Conservation (phyloP, 495 filamentous ascomycete species). For the Trichoderma erinaceum region DNA sequence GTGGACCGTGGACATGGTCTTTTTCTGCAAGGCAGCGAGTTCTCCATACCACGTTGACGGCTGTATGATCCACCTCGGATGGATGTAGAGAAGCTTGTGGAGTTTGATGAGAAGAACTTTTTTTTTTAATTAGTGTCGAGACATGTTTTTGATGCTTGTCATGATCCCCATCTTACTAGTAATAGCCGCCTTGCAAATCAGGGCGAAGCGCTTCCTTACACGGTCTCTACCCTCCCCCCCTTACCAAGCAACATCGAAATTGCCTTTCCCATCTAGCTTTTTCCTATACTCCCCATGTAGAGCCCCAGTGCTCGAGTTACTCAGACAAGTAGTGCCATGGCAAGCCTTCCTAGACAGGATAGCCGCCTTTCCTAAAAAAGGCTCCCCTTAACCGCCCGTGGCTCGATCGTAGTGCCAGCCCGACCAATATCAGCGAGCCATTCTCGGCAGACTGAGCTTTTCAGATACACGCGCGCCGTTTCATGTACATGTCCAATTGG, state of each 20-base stretch:
- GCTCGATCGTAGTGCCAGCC: not conserved
- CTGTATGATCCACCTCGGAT: not conserved
- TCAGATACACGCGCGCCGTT: conserved; percentile 15
- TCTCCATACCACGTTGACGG: not conserved
- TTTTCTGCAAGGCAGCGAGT: not conserved
- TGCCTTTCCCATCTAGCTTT: not conserved
- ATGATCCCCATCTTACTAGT: not conserved
- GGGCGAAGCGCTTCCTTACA: not conserved
- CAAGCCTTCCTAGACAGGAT: not conserved
- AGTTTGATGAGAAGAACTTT: not conserved
- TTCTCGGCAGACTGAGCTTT: not conserved
- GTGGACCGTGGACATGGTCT: not conserved
- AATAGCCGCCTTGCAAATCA: not conserved
- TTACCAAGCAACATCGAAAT: too few relatives aligned
- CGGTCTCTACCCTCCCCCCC: not conserved
- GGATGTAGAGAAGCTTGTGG: not conserved
- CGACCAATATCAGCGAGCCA: conserved; percentile 16
- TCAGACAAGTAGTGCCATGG: not conserved
- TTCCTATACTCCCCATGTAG: not conserved
- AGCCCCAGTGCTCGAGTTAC: not conserved
- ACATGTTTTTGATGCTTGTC: too few relatives aligned
- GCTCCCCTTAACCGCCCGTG: not conserved
- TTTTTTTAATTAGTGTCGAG: not conserved
- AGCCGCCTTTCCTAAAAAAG: conserved; percentile 7
- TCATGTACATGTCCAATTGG: conserved; percentile 5